Base-by-base conservation (phyloP, 2,329 filamentous ascomycete genomes). In the Trichoderma arundinaceum region DNA sequence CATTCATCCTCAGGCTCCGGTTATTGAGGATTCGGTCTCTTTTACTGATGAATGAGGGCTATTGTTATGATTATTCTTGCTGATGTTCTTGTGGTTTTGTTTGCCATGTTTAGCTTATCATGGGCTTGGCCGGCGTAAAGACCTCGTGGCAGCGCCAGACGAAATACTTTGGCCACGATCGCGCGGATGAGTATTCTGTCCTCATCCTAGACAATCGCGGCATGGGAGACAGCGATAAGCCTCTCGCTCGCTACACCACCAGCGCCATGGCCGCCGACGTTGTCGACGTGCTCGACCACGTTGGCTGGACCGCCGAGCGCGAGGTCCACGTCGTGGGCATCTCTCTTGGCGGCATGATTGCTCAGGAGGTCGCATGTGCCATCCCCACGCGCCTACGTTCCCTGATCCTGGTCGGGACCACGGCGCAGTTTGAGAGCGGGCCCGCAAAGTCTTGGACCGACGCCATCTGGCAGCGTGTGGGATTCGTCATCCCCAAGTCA, bases 281-380 rank as follows among this genome's bases (percentile, higher is more conserved):
- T 28, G 74, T 94, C 69, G 91, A 95, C 72, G 80, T 95, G 17
- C 76, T 86, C 33, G 84, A 88, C 69, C 85, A 91, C 71, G 75
- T 95, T 9, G 88, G 87, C 68, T 96, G 91, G 91, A 87, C 74
- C 8, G 74, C 66, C 54, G 77, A 62, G 69, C 83, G 74, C 71
- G 81, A 71, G 78, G 83, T 80, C 75, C 88, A 97, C 78, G 76
- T 96, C 60, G 82, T 91, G 39, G 93, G 92, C 64, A 88, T 94
- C 69, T 92, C 89, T 66, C 91, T 96, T 85, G 92, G 92, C 69
- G 92, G 93, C 73, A 96, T 97, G 93, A 94, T 97, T 72, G 87
- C 91, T 2, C 93, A 96, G 77, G 93, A 97, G 78, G 74, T 97
- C 4, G 87, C 84, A 22, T 80, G 77, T 70, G 76, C 81, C n/a